Base-by-base conservation (phyloP, 352 stramenopile species). In the Phytopythium litorale region DNA sequence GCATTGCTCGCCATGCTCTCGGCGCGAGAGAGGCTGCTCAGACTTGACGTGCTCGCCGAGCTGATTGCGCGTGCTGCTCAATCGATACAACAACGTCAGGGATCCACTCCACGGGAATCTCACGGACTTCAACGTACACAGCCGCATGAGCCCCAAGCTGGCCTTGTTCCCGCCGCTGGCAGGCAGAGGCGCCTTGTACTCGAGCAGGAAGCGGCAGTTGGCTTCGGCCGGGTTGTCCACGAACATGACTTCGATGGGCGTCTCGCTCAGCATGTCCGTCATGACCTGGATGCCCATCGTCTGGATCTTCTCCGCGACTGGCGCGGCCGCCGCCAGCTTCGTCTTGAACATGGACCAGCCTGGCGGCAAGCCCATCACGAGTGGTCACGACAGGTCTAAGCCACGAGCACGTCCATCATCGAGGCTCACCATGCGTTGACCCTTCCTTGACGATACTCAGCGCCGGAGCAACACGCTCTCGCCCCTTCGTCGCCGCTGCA, bases 301-400 rank as follows among this genome's bases (percentile, higher is more conserved):
- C 46, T 92, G 82, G 57, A 94, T 78, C 58, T 76, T 76, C 58
- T 89, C 85, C 0, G 85, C 84, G n/a, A 91, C 83, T 13, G 82
- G 82, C 28, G 80, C 81, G 4, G 83, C 82, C 1, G 81, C 78
- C 9, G 84, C 80, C 42, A 93, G 48, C 56, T 87, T 91, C 19
- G 73, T 91, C 72, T 91, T 91, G 38, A 93, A 51, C 45, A 91
- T 87, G 32, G 80, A 91, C 81, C 82, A 93, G 4, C 84, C 71
- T 73, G 40, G 15, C 7, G 23, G 16, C 6, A 23, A 25, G 18
- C 16, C 15, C 35, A 28, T 52, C 30, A 32, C 49, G 18, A 16
- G 35, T 49, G 40, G 40, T 46, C 37, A 49, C 19, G 4, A 19
- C 18, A n/a, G 7, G 18, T 38, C 9, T n/a, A 56, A 7, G 4